A percentile compares a stretch with the other conserved stretches of the same genome.
These are phyloP conservation scores for Citropsis articulata DNA, from an alignment of 345 rosid genomes.

Conservation along the genomic window DNA sequence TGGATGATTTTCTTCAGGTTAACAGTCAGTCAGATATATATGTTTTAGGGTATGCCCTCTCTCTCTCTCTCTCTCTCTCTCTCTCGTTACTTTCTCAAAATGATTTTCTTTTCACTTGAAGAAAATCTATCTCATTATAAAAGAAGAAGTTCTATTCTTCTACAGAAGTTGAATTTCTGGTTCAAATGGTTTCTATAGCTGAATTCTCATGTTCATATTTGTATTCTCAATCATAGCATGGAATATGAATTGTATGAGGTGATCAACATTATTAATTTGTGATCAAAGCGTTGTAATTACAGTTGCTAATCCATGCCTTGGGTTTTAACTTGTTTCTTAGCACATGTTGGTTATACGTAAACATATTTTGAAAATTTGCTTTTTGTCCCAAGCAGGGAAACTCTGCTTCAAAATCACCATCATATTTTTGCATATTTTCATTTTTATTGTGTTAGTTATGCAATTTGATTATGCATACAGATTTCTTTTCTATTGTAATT, in stretches of 20 bases:
- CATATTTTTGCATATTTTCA: neutral
- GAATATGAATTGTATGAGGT: neutral
- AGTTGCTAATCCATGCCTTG: neutral
- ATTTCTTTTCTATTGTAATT: neutral
- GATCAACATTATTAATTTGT: neutral
- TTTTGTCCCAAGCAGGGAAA: neutral
- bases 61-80: neutral
- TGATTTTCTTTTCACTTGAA: neutral
- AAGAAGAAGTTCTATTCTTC: neutral
- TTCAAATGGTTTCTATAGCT: neutral
- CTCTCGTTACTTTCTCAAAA: neutral
- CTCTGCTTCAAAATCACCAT: neutral
- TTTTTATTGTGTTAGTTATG: neutral
- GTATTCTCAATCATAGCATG: neutral
- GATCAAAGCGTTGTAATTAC: neutral
- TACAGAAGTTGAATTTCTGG: neutral
- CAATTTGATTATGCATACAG: neutral
- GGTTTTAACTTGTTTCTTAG: neutral
- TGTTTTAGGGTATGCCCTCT: conserved; percentile 62
- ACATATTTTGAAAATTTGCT: neutral
- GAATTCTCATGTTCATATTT: neutral
- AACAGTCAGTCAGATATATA: conserved; percentile 65
- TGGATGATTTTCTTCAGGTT: conserved; percentile 68
- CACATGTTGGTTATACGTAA: neutral
- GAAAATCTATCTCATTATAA: neutral